Evolutionary conservation across 2,329 filamentous ascomycete species (phyloP), one percentile per base, ranked within the genome.

Genomic region (Gaeumannomyces tritici): DNA sequence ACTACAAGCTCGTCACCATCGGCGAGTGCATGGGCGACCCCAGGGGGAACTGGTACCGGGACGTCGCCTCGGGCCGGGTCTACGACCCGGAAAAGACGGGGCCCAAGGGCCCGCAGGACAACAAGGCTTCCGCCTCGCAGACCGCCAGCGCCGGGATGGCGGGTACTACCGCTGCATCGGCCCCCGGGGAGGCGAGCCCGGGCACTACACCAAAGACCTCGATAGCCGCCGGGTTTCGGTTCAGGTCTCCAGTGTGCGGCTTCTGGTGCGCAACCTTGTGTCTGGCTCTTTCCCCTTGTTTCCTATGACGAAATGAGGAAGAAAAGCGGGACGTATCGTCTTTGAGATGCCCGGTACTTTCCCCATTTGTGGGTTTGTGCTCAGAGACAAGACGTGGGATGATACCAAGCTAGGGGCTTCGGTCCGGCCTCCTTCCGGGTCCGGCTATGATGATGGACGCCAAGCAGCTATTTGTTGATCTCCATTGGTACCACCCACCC

Each of bases 1-100:
- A 74, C 27, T 79, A 76, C 73, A 73, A 73, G 67, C 71, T 75
- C 8, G 77, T 80, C 15, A 78, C 77, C 7, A 71, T 80, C 21
- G 78, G 79, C 57, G 77, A 79, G 64, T 81, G 78, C 65, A 69
- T 81, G 47, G 74, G 73, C 12, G 78, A 80, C 65, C 73, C 75
- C 12, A 62, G 66, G 6, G 70, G 66, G 42, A 80, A 81, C 70
- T 81, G 78, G 78, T 80, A 81, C 70, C 75, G 79, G 27, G 66
- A 70, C 59, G 69, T 73, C 1, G 71, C 68, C 13, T 72, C 69
- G 13, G 42, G 42, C 42, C 42, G n/a, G 42, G 42, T 21, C 26
- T 29, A 33, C 56, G 56, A 58, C 56, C 27, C 28, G 4, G 21
- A 13, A n/a, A 29, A 27, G 21, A 15, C 13, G 56, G 8, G 8